phyloP scores from a whole-genome alignment of 75 land plant species.

The Pinus taeda region DNA sequence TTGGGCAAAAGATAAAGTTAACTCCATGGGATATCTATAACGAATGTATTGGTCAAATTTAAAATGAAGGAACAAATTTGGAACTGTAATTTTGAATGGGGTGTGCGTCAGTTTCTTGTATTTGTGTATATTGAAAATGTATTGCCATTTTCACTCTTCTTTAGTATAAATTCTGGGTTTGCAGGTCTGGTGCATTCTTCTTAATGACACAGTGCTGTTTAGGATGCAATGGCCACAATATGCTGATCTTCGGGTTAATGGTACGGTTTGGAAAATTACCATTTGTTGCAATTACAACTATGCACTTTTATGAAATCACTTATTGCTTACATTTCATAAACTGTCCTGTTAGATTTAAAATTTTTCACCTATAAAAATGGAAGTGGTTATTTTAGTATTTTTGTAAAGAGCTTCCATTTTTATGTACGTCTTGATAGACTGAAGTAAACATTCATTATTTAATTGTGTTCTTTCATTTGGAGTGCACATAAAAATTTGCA shows the following conservation, averaged over 20 bases:
- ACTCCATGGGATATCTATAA: too few species aligned
- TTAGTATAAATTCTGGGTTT: conserved; percentile 7
- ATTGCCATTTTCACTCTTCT: neutral
- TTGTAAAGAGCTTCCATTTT: neutral
- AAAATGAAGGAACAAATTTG: too few species aligned
- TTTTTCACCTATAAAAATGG: neutral
- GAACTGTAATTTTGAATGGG: neutral
- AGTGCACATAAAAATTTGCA: neutral
- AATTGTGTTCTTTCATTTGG: neutral
- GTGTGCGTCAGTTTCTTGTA: neutral
- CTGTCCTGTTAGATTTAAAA: neutral
- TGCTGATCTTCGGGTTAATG: conserved; percentile 87
- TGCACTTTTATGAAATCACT: neutral
- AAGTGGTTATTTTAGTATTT: neutral
- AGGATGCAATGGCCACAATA: conserved; percentile 99
- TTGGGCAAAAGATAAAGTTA: too few species aligned
- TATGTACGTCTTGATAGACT: neutral
- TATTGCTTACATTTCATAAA: neutral
- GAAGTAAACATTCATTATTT: neutral
- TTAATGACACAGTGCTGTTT: conserved; percentile 89
- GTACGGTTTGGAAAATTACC: conserved; percentile 28
- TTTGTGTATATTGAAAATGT: neutral
- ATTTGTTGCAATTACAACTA: neutral
- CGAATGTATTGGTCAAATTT: too few species aligned
- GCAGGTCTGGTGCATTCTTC: conserved; percentile 97